Conservation (phyloP, 306 rosid species). For the Benincasa hispida region DNA sequence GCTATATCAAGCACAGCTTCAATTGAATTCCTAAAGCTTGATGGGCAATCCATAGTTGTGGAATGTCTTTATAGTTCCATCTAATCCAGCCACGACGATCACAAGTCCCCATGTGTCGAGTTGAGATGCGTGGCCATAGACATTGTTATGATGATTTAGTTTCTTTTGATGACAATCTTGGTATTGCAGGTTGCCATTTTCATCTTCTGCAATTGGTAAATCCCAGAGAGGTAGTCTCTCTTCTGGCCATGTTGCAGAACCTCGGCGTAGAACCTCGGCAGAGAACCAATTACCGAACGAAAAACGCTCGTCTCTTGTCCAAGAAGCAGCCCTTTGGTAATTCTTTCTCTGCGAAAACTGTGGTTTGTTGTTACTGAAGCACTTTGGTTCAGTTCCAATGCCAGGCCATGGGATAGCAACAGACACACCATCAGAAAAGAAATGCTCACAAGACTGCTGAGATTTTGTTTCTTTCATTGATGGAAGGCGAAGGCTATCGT, state of each 20-base stretch:
- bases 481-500: constrained; percentile 11
- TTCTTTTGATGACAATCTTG: neutral
- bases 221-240: constrained; percentile 65
- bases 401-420: constrained; percentile 77
- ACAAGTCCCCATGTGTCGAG: constrained; percentile 72
- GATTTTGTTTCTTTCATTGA: constrained; percentile 36
- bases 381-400: constrained; percentile 10
- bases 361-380: neutral
- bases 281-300: constrained; percentile 61
- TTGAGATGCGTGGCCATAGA: neutral
- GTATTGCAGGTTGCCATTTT: constrained; percentile 7
- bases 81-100: constrained; percentile 55
- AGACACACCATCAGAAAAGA: constrained; percentile 50
- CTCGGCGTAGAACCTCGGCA: constrained; percentile 35
- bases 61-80: constrained; percentile 68
- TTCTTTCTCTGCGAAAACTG: neutral
- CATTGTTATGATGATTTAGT: constrained; percentile 3
- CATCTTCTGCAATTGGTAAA: constrained; percentile 21
- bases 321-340: constrained; percentile 9
- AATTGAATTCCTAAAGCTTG: constrained; percentile 25
- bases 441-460: constrained; percentile 51
- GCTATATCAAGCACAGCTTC: neutral
- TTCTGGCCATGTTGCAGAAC: constrained; percentile 76
- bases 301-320: constrained; percentile 35
- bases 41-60: constrained; percentile 86